These are phyloP conservation scores for thale cress (Arabidopsis thaliana) DNA, from an alignment of 345 rosid genomes.

Conservation along the genomic window DNA sequence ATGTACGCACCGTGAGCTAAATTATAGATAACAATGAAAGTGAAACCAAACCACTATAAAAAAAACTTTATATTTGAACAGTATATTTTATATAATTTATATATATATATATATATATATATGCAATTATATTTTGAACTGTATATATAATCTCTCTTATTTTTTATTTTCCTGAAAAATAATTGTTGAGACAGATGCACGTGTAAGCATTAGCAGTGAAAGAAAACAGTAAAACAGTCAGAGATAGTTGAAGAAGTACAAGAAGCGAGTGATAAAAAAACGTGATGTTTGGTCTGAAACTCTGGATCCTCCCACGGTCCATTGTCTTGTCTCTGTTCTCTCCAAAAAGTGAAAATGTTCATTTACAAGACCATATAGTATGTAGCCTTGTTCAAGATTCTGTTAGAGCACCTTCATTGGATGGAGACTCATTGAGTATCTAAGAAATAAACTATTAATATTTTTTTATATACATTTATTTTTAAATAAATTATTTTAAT, in stretches of 20 bases:
- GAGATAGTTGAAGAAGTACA: background rate
- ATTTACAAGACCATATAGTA: too few relatives aligned
- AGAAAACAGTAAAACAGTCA: constrained; percentile 7
- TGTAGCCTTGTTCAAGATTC: too few relatives aligned
- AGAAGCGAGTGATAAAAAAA: constrained; percentile 8
- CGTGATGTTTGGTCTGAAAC: constrained; percentile 27
- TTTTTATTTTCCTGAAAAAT: background rate
- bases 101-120: too few relatives aligned
- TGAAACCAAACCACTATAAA: background rate
- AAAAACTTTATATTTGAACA: background rate
- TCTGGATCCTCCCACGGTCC: constrained; percentile 7
- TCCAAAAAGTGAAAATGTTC: background rate
- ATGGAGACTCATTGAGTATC: too few relatives aligned
- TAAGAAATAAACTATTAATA: too few relatives aligned
- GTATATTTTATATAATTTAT: too few relatives aligned
- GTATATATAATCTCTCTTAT: background rate
- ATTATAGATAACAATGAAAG: background rate
- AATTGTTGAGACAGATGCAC: background rate
- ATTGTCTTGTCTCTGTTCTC: constrained; percentile 18
- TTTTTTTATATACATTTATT: too few relatives aligned
- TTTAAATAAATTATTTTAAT: too few relatives aligned
- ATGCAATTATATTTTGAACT: too few relatives aligned
- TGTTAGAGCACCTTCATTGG: too few relatives aligned
- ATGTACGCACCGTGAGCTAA: background rate
- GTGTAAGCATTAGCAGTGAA: constrained; percentile 10